Conservation (phyloP, 352 stramenopile genomes). For the Pythium coloratum region DNA sequence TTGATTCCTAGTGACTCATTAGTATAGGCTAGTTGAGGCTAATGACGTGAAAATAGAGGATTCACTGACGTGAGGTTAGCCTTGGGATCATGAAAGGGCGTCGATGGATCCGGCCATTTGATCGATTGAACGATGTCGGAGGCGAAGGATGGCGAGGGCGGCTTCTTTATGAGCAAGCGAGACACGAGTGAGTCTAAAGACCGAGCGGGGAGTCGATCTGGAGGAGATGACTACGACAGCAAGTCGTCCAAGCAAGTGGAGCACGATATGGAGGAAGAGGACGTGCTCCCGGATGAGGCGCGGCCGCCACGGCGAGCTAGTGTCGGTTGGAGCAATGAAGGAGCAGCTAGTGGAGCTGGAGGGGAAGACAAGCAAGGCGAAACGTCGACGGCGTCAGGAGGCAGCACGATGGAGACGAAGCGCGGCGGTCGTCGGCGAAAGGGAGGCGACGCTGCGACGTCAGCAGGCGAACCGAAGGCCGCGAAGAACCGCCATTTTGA, state of each 20-base stretch:
- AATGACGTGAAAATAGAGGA: slow-evolving; percentile 15
- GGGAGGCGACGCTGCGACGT: slow-evolving; percentile 36
- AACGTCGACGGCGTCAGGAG: slow-evolving; percentile 14
- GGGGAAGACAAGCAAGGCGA: slow-evolving; percentile 31
- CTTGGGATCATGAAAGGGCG: slow-evolving; percentile 20
- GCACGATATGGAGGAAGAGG: slow-evolving; percentile 48
- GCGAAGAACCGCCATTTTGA: slow-evolving; percentile 75
- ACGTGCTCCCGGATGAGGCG: slow-evolving; percentile 40
- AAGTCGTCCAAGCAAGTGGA: slow-evolving; percentile 20
- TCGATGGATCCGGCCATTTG: neutral
- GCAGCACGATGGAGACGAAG: slow-evolving; percentile 41
- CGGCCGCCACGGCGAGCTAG: slow-evolving; percentile 59
- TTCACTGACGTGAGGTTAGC: neutral
- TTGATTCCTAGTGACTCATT: neutral
- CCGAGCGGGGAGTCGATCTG: neutral
- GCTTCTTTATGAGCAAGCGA: slow-evolving; percentile 29
- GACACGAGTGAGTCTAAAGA: slow-evolving; percentile 19
- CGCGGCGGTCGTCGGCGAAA: slow-evolving; percentile 57
- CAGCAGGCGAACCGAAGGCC: slow-evolving; percentile 37
- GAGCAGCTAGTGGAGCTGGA: slow-evolving; percentile 15
- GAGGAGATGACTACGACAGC: slow-evolving; percentile 18
- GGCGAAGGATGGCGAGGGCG: slow-evolving; percentile 20
- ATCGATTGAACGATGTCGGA: slow-evolving; percentile 18
- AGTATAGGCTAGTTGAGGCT: neutral
- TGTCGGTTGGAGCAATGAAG: slow-evolving; percentile 57